These are phyloP conservation scores for Secale cereale DNA, from an alignment of 176 grass and related monocot species.

Conservation along the genomic window DNA sequence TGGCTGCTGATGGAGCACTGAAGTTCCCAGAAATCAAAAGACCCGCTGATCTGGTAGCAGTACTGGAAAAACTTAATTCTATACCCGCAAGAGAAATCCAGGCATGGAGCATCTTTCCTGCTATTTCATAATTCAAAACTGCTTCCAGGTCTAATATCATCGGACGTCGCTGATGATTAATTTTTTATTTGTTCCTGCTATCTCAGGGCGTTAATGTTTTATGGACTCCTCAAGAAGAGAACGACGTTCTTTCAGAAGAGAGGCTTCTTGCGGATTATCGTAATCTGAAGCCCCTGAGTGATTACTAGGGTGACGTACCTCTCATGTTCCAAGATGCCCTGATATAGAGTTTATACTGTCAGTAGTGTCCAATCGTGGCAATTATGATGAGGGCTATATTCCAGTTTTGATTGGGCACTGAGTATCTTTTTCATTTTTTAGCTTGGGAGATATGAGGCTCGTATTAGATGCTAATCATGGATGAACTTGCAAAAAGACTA, in stretches of 20 bases:
- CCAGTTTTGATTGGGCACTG: too few relatives aligned
- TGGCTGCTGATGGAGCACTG: conserved; percentile 14
- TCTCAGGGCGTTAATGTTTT: not conserved
- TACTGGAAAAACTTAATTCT: not conserved
- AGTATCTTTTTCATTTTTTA: too few relatives aligned
- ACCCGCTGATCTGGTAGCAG: not conserved
- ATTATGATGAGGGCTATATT: too few relatives aligned
- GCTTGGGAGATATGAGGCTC: too few relatives aligned
- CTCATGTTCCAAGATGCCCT: not conserved
- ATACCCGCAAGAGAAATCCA: not conserved
- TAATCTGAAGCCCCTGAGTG: not conserved
- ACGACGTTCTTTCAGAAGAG: not conserved
- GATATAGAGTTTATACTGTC: too few relatives aligned
- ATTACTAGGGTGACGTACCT: not conserved
- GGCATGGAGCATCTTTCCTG: not conserved
- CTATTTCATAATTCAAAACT: not conserved
- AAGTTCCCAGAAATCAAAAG: not conserved
- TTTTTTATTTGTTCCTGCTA: not conserved
- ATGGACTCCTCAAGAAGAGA: not conserved
- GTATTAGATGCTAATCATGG: too few relatives aligned
- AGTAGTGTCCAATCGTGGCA: not conserved
- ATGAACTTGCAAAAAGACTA: too few relatives aligned
- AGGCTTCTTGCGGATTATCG: not conserved
- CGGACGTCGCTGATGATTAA: not conserved
- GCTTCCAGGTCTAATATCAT: not conserved